Conservation (phyloP, 2,329 filamentous ascomycete genomes). For the Metarhizium robertsii region DNA sequence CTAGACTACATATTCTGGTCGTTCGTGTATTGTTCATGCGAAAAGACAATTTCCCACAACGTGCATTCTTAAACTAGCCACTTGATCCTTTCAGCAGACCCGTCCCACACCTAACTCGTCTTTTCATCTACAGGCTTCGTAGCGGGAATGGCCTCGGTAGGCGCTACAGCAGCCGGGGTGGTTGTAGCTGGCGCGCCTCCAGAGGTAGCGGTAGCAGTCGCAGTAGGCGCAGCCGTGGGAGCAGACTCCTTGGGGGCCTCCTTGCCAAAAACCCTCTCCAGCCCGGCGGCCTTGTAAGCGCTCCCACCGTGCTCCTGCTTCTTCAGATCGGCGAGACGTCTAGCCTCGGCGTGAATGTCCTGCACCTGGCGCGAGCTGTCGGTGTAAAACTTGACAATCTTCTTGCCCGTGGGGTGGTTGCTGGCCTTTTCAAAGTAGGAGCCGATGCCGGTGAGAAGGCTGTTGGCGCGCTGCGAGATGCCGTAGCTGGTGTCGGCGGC, state of each 20-base stretch:
- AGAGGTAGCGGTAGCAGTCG: background rate
- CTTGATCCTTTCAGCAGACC: background rate
- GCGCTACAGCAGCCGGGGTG: conserved; percentile 2
- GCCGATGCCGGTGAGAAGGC: conserved; percentile 54
- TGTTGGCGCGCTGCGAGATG: conserved; percentile 63
- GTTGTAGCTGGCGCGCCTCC: conserved; percentile 6
- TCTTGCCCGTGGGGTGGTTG: conserved; percentile 79
- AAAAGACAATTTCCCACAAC: background rate
- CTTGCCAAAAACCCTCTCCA: conserved; percentile 49
- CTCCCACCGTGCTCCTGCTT: conserved; percentile 51
- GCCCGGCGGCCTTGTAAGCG: conserved; percentile 49
- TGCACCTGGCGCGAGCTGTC: conserved; percentile 79
- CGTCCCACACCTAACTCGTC: background rate
- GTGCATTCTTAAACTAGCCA: background rate
- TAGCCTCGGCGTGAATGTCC: conserved; percentile 88
- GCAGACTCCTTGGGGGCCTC: conserved; percentile 29
- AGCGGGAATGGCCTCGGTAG: conserved; percentile 10
- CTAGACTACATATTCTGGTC: background rate
- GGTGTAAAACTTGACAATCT: conserved; percentile 80
- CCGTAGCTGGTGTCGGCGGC: conserved; percentile 78
- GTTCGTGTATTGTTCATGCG: background rate
- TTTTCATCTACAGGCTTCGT: conserved; percentile 17
- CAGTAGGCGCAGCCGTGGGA: conserved; percentile 6
- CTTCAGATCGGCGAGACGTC: conserved; percentile 82
- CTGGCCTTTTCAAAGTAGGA: conserved; percentile 94